Conservation (phyloP, 2,329 filamentous ascomycete species). For the Nannizziopsis barbatae region DNA sequence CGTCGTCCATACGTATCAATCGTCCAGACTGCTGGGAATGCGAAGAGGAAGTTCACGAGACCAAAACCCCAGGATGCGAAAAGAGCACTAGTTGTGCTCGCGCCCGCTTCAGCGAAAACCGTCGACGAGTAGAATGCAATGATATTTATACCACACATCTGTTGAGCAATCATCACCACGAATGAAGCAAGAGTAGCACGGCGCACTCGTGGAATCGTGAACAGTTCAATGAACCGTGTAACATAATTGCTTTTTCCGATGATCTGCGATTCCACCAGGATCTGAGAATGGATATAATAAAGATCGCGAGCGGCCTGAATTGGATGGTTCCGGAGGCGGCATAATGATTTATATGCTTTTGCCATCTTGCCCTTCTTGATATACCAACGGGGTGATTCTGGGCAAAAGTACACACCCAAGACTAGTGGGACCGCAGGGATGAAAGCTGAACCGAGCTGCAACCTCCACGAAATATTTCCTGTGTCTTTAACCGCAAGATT, state of each 20-base stretch:
- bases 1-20: slow-evolving; percentile 58
- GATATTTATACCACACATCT: slow-evolving; percentile 62
- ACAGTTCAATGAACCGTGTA: slow-evolving; percentile 46
- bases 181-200: slow-evolving; percentile 63
- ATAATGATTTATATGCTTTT: slow-evolving; percentile 50
- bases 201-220: slow-evolving; percentile 39
- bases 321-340: slow-evolving; percentile 46
- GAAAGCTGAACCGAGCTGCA: slow-evolving; percentile 54
- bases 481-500: slow-evolving; percentile 53
- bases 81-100: slow-evolving; percentile 45
- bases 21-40: slow-evolving; percentile 54
- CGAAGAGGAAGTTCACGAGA: slow-evolving; percentile 53
- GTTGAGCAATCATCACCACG: slow-evolving; percentile 68
- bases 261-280: slow-evolving; percentile 37
- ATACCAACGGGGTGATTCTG: slow-evolving; percentile 55
- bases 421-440: slow-evolving; percentile 53
- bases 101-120: slow-evolving; percentile 45
- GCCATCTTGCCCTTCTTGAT: slow-evolving; percentile 54
- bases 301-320: slow-evolving; percentile 53
- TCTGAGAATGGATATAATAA: slow-evolving; percentile 48
- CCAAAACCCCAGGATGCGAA: slow-evolving; percentile 56
- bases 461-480: slow-evolving; percentile 50
- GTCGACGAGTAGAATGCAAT: slow-evolving; percentile 66
- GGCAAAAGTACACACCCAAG: slow-evolving; percentile 49
- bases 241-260: slow-evolving; percentile 45